These are phyloP conservation scores for Rubia balearica DNA, from an alignment of 305 asterid species.

Conservation along the genomic window DNA sequence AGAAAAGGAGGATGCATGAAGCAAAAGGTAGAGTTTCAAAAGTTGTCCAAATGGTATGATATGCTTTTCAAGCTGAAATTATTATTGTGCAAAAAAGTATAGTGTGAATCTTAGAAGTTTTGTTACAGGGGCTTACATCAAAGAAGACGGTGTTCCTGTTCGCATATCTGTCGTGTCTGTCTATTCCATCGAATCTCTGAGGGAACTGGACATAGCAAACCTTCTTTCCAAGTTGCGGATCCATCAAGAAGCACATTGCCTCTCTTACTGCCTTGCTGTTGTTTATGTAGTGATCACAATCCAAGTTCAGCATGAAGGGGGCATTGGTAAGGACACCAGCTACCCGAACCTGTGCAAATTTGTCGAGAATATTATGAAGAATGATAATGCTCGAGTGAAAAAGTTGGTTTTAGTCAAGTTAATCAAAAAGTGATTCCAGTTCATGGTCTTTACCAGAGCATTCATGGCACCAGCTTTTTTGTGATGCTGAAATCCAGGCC, in stretches of 20 bases:
- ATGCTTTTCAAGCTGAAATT: not conserved
- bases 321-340: conserved; percentile 96
- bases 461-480: conserved; percentile 98
- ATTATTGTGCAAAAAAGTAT: not conserved
- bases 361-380: not conserved
- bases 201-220: conserved; percentile 96
- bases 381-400: not conserved
- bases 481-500: conserved; percentile 97
- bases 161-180: conserved; percentile 87
- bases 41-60: not conserved
- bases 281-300: conserved; percentile 91
- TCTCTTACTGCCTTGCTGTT: conserved; percentile 94
- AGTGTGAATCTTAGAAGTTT: conserved; percentile 1
- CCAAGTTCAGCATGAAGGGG: conserved; percentile 99
- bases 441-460: conserved; percentile 62
- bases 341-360: conserved; percentile 67
- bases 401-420: not conserved
- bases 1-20: conserved; percentile 2
- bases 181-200: conserved; percentile 93
- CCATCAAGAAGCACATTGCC: conserved; percentile 99
- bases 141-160: conserved; percentile 96
- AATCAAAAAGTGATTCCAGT: conserved; percentile 8
- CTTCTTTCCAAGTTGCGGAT: conserved; percentile 80
- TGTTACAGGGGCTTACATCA: conserved; percentile 51
- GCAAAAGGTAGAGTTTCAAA: not conserved